phyloP scores from a whole-genome alignment of 257 asterid genomes.

The Solanum lignicaule region DNA sequence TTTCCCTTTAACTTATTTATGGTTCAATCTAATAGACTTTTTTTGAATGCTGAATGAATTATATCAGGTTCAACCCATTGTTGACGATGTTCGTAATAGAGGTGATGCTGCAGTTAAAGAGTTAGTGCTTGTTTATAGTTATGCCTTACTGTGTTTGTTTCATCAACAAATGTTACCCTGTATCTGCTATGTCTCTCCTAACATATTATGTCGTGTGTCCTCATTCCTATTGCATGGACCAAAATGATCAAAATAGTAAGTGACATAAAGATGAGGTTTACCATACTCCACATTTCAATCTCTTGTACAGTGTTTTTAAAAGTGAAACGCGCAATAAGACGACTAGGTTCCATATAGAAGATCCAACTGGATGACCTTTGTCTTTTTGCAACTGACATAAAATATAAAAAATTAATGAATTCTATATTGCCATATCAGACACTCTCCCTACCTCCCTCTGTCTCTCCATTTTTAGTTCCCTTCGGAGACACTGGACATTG shows the following conservation, averaged over 20 bases:
- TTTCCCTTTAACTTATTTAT: background rate
- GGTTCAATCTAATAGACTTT: background rate
- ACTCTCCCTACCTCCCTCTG: too few species aligned
- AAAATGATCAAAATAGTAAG: background rate
- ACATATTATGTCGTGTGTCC: background rate
- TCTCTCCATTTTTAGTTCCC: background rate
- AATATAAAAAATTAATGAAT: background rate
- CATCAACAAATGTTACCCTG: background rate
- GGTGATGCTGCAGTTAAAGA: constrained; percentile 95
- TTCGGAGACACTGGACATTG: background rate
- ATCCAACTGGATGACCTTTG: background rate
- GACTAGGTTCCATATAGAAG: background rate
- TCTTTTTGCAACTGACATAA: background rate
- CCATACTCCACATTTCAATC: background rate
- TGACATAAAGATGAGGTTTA: background rate
- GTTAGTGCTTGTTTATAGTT: constrained; percentile 44
- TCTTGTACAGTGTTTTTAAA: background rate
- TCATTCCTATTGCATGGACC: background rate
- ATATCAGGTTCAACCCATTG: constrained; percentile 89
- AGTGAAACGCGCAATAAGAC: background rate
- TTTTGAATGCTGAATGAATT: background rate
- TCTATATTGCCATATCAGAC: background rate
- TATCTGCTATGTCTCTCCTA: background rate
- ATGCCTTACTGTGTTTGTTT: constrained; percentile 2
- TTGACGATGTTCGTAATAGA: constrained; percentile 68